Conservation (phyloP, 768 basidiomycete genomes). For the Neoboletus subvelutipes region DNA sequence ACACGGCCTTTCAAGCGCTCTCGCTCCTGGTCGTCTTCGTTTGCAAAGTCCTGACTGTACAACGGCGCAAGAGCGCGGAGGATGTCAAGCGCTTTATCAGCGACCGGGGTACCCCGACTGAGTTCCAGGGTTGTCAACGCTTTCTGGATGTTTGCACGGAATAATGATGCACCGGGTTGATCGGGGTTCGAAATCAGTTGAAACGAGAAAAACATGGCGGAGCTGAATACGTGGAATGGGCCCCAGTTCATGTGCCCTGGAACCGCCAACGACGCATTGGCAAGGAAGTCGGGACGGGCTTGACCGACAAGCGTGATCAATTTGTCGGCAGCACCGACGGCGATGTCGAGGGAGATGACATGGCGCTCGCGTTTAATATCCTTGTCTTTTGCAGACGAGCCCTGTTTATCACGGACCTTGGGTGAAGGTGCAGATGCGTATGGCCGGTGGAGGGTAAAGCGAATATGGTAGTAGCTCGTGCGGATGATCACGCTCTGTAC, state of each 20-base stretch:
- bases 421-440: conserved; percentile 46
- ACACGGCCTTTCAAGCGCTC: conserved; percentile 63
- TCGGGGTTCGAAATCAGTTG: conserved; percentile 80
- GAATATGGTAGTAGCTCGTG: conserved; percentile 76
- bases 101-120: conserved; percentile 61
- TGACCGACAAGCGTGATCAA: conserved; percentile 76
- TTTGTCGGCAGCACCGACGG: conserved; percentile 74
- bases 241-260: conserved; percentile 85
- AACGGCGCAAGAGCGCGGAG: conserved; percentile 69
- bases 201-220: conserved; percentile 91
- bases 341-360: conserved; percentile 66
- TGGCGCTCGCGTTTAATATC: conserved; percentile 38
- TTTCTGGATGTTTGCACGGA: conserved; percentile 73
- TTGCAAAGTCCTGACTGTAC: conserved; percentile 64
- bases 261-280: conserved; percentile 64
- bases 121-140: conserved; percentile 65
- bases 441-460: conserved; percentile 81
- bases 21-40: conserved; percentile 46
- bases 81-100: conserved; percentile 74
- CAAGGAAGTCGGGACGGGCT: conserved; percentile 72
- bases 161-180: conserved; percentile 73
- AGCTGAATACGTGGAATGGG: conserved; percentile 81
- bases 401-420: conserved; percentile 26
- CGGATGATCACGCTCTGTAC: conserved; percentile 83
- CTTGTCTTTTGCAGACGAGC: conserved; percentile 32